Evolutionary conservation across 129 eudicot genomes (phyloP), one percentile per base, ranked within the genome.

Genomic region (Lonicera japonica): DNA sequence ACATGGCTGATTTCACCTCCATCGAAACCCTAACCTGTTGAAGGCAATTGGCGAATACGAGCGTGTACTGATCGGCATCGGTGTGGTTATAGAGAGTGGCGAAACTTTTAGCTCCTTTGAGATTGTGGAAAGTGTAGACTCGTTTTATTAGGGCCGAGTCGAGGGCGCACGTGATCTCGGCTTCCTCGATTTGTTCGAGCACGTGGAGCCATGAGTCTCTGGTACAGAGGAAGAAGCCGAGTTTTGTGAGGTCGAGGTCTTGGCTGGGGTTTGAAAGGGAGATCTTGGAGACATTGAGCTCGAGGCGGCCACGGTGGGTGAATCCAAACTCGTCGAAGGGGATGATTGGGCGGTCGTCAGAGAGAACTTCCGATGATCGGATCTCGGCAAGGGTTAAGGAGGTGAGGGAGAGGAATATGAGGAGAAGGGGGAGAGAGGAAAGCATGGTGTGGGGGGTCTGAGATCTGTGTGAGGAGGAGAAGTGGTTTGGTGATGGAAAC

Each of bases 241-340:
- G 11, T 22, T 76, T 80, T 25, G 95, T 61, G 4, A 70, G 77
- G 54, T 79, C 73, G 56, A 45, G 48, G 55, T 50, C 79, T 17
- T 73, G 63, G 6, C 24, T 57, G 45, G 85, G 25, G 18, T 63
- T 24, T 2, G 82, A 70, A 39, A 83, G 52, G 24, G 82, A 61
- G 56, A 89, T 67, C 10, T 67, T 23, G 58, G 91, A 43, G 79
- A 89, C 82, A 72, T 68, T 78, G 79, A 89, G 86, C 38, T 78
- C 81, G 58, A 83, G 73, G 3, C 75, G 79, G 60, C 97, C 95
- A 46, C 61, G 69, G 82, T 83, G 97, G 8, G 97, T 86, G 86
- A 85, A 85, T 0, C 97, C 95, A 80, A 89, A 89, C 56, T 83
- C 88, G 60, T 85, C 95, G 74, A 89, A 75, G 18, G 84, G 88